Percentiles rank a stretch among this genome's conserved stretches.
These are phyloP conservation scores for Candida boleticola DNA, from an alignment of 805 yeast genomes.

Conservation along the genomic window DNA sequence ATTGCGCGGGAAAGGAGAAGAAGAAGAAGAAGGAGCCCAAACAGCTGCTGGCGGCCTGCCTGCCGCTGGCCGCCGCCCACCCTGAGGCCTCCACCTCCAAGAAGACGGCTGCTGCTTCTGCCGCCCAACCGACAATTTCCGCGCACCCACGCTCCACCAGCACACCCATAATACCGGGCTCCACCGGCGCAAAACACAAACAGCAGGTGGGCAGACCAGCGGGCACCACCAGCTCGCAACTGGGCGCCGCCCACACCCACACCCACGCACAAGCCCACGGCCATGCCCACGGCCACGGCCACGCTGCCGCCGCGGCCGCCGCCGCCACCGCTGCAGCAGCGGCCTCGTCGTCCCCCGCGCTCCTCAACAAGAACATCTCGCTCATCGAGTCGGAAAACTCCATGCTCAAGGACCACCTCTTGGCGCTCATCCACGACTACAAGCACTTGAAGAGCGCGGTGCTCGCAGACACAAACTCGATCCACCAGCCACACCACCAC, in stretches of 20 bases:
- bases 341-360: neutral
- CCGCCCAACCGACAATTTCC: neutral
- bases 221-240: neutral
- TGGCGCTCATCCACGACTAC: conserved; percentile 40
- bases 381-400: conserved; percentile 31
- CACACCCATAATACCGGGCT: neutral
- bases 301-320: neutral
- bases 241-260: neutral
- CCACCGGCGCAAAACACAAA: neutral
- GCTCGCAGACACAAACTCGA: conserved; percentile 11
- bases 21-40: conserved; percentile 1
- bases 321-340: neutral
- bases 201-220: neutral
- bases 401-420: conserved; percentile 31
- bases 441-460: conserved; percentile 33
- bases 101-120: neutral
- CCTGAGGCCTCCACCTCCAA: neutral
- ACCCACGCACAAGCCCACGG: neutral
- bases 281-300: neutral
- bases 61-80: neutral
- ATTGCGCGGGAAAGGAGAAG: neutral
- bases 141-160: neutral
- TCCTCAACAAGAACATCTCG: conserved; percentile 8
- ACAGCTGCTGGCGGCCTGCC: neutral
- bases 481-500: neutral